phyloP scores from a whole-genome alignment of 345 rosid species.

The Melastoma malabathricum region DNA sequence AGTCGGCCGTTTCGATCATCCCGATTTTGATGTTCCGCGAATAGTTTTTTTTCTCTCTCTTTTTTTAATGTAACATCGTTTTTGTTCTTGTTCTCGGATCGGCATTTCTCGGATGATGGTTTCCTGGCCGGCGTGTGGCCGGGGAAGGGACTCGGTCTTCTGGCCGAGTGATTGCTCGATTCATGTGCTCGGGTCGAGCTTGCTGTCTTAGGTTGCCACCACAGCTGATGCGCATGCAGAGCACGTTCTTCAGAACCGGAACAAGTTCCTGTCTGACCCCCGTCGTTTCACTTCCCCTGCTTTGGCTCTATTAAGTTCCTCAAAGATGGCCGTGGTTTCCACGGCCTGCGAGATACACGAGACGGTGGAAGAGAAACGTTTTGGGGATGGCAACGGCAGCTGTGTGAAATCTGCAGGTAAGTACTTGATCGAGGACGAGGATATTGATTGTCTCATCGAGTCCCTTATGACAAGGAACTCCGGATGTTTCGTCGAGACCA shows the following conservation, averaged over 20 bases:
- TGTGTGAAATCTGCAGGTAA: constrained; percentile 21
- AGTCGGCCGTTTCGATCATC: not conserved
- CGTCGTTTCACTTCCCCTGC: constrained; percentile 2
- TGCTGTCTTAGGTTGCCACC: too few relatives aligned
- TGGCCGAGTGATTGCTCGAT: too few relatives aligned
- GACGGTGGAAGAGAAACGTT: constrained; percentile 23
- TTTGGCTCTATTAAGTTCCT: constrained; percentile 8
- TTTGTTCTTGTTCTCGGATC: constrained; percentile 2
- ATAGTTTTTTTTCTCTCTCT: not conserved
- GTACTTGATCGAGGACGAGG: constrained; percentile 58
- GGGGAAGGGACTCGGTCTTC: not conserved
- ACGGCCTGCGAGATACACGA: constrained; percentile 48
- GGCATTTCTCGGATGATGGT: not conserved
- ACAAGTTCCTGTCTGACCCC: not conserved
- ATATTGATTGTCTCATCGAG: constrained; percentile 57
- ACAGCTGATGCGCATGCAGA: too few relatives aligned
- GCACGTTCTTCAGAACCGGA: constrained; percentile 16
- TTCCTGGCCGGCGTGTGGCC: not conserved
- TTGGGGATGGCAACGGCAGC: constrained; percentile 14
- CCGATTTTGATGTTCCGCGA: constrained; percentile 6
- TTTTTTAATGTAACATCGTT: not conserved
- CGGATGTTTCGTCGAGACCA: constrained; percentile 17
- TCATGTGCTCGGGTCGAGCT: too few relatives aligned
- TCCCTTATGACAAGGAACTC: constrained; percentile 32
- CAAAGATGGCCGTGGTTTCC: constrained; percentile 23